These are phyloP conservation scores for Fusarium humuli DNA, from an alignment of 2,329 filamentous ascomycete species.

Conservation along the genomic window DNA sequence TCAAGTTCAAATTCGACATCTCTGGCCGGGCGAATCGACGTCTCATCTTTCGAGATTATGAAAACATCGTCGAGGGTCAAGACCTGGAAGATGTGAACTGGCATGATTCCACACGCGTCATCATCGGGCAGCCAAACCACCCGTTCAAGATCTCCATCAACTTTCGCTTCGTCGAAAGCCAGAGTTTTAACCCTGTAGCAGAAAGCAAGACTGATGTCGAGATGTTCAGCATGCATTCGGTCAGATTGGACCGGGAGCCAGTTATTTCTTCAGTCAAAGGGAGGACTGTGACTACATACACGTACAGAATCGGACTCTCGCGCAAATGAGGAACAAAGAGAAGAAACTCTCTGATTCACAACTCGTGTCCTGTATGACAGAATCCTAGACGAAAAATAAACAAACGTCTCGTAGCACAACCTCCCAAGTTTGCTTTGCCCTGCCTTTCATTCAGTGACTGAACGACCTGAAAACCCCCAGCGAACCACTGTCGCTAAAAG, in stretches of 20 bases:
- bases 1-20: constrained; percentile 21
- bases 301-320: constrained; percentile 26
- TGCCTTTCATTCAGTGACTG: constrained; percentile 17
- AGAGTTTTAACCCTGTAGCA: background rate
- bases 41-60: background rate
- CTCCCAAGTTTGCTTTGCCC: constrained; percentile 16
- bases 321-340: background rate
- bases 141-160: constrained; percentile 29
- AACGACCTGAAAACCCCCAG: constrained; percentile 1
- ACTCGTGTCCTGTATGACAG: constrained; percentile 10
- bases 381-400: constrained; percentile 22
- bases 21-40: background rate
- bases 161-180: constrained; percentile 33
- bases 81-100: background rate
- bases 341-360: background rate
- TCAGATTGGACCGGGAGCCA: background rate
- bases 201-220: constrained; percentile 2
- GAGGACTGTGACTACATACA: constrained; percentile 12
- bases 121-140: constrained; percentile 24
- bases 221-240: constrained; percentile 27
- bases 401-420: constrained; percentile 21
- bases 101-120: constrained; percentile 37
- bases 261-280: background rate
- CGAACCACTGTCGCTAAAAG: constrained; percentile 3
- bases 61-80: constrained; percentile 4